phyloP scores from a whole-genome alignment of 2,329 filamentous ascomycete species.

The Botrytis sinoallii region DNA sequence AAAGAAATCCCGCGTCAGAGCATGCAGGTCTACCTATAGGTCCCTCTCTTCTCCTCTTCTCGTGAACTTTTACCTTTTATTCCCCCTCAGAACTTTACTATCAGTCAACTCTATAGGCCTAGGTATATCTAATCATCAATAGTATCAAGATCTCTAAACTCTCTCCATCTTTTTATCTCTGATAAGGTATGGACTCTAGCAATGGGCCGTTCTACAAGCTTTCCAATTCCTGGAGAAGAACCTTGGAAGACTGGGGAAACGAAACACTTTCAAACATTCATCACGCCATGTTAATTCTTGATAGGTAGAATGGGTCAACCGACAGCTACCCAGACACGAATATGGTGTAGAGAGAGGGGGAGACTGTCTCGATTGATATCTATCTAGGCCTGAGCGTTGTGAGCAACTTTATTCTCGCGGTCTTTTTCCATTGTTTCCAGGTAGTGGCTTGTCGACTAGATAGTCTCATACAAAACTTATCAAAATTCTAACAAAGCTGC shows the following conservation, averaged over 20 bases:
- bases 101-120: neutral
- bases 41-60: neutral
- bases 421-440: neutral
- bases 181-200: neutral
- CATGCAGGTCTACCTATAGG: neutral
- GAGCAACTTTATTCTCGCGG: neutral
- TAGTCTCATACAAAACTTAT: neutral
- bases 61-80: neutral
- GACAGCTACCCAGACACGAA: neutral
- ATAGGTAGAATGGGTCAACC: neutral
- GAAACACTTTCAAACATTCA: neutral
- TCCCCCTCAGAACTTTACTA: neutral
- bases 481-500: neutral
- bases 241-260: neutral
- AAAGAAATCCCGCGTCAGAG: neutral
- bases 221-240: neutral
- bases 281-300: neutral
- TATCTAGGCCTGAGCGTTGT: neutral
- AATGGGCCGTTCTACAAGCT: neutral
- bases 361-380: neutral
- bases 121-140: neutral
- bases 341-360: neutral
- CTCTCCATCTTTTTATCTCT: neutral
- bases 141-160: neutral
- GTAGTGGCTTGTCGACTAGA: neutral